These are phyloP conservation scores for Notholithocarpus densiflorus DNA, from an alignment of 306 rosid genomes.

Conservation along the genomic window DNA sequence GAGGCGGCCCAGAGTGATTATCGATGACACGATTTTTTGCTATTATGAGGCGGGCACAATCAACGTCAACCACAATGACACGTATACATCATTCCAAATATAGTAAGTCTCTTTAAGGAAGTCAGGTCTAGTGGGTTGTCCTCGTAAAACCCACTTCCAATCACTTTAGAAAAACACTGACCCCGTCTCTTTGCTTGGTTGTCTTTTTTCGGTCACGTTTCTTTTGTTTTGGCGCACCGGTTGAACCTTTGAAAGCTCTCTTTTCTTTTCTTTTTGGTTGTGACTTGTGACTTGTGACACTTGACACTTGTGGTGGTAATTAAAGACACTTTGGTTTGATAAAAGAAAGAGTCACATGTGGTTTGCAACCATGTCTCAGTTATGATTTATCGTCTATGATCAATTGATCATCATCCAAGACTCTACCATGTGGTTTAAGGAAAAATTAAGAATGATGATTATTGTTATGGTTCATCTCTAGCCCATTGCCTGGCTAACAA, in stretches of 20 bases:
- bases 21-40: slow-evolving; percentile 39
- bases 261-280: not conserved
- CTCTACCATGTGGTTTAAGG: not conserved
- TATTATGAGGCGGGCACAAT: slow-evolving; percentile 44
- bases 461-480: too few species aligned
- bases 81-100: slow-evolving; percentile 49
- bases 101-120: slow-evolving; percentile 37
- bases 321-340: not conserved
- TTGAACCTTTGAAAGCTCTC: not conserved
- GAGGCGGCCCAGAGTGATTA: slow-evolving; percentile 27
- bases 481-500: too few species aligned
- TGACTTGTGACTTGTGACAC: not conserved
- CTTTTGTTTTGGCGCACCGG: not conserved
- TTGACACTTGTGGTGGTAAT: not conserved
- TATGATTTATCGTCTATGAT: not conserved
- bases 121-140: slow-evolving; percentile 41
- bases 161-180: not conserved
- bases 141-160: not conserved
- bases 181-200: not conserved
- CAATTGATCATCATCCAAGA: not conserved
- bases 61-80: slow-evolving; percentile 48
- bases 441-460: not conserved
- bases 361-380: not conserved
- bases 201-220: not conserved
- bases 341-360: not conserved